Evolutionary conservation across 2,329 filamentous ascomycete genomes (phyloP).

Genomic region (Monilinia polystroma): DNA sequence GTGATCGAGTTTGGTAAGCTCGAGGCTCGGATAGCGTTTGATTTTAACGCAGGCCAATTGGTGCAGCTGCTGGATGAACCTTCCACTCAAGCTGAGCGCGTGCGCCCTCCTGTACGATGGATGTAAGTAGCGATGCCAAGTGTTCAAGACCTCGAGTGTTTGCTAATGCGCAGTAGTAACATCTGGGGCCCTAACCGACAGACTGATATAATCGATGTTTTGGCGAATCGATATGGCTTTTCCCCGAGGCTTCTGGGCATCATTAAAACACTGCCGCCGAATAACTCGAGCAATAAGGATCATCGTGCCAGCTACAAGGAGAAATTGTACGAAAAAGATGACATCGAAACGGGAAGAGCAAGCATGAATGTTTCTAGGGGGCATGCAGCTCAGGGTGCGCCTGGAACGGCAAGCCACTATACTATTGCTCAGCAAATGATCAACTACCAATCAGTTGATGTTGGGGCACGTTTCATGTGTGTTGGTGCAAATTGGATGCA

Average conservation of each 20-base stretch:
- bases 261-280: constrained; percentile 57
- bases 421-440: constrained; percentile 67
- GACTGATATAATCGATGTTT: constrained; percentile 50
- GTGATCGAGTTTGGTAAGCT: constrained; percentile 63
- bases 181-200: constrained; percentile 68
- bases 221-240: constrained; percentile 65
- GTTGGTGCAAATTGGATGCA: constrained; percentile 68
- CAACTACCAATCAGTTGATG: constrained; percentile 73
- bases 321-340: constrained; percentile 29
- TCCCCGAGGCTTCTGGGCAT: constrained; percentile 64
- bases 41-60: constrained; percentile 50
- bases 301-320: constrained; percentile 25
- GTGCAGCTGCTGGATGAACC: constrained; percentile 41
- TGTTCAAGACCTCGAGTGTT: constrained; percentile 3
- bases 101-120: constrained; percentile 58
- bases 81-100: constrained; percentile 40
- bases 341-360: constrained; percentile 31
- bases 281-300: constrained; percentile 24
- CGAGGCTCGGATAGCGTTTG: constrained; percentile 54
- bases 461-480: constrained; percentile 64
- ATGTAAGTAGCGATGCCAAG: constrained; percentile 51
- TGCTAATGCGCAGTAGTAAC: constrained; percentile 49
- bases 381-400: neutral
- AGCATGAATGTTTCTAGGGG: constrained; percentile 24
- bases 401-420: constrained; percentile 40